These are phyloP conservation scores for Oropetium thomaeum DNA, from an alignment of 176 grass and related monocot genomes.

Conservation along the genomic window DNA sequence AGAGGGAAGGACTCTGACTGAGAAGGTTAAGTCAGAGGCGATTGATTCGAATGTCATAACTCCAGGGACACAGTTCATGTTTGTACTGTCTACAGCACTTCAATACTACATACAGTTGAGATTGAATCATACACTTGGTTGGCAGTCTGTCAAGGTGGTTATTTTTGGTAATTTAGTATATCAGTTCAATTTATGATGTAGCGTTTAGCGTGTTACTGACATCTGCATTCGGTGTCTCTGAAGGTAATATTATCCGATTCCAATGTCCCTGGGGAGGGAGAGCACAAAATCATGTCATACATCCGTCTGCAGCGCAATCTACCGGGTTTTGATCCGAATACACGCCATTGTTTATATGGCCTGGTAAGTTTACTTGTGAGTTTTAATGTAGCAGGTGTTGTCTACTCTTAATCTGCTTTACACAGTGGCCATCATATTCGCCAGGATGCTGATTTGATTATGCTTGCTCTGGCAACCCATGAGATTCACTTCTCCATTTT, in stretches of 20 bases:
- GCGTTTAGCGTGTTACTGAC: slow-evolving; percentile 33
- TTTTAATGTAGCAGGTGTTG: neutral
- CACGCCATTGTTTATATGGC: slow-evolving; percentile 86
- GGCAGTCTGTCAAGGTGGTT: slow-evolving; percentile 89
- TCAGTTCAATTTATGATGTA: slow-evolving; percentile 34
- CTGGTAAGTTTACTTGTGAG: slow-evolving; percentile 58
- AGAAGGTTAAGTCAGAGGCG: slow-evolving; percentile 62
- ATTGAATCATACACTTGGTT: slow-evolving; percentile 70
- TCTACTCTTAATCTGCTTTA: neutral
- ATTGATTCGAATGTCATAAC: slow-evolving; percentile 94
- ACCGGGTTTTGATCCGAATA: slow-evolving; percentile 88
- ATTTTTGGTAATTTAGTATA: slow-evolving; percentile 26
- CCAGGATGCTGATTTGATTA: slow-evolving; percentile 99
- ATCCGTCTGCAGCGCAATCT: slow-evolving; percentile 82
- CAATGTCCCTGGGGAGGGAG: slow-evolving; percentile 95
- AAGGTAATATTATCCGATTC: slow-evolving; percentile 98
- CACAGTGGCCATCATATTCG: slow-evolving; percentile 20
- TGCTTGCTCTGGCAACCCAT: slow-evolving; percentile 95
- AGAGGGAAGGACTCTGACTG: slow-evolving; percentile 56
- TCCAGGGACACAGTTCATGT: slow-evolving; percentile 89
- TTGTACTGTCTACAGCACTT: slow-evolving; percentile 74
- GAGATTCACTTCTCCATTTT: slow-evolving; percentile 98
- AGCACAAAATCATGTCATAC: slow-evolving; percentile 98
- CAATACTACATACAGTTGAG: slow-evolving; percentile 94
- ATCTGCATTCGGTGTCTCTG: slow-evolving; percentile 51